Evolutionary conservation across 371 early-diverging fungal genomes (phyloP), one percentile per base, ranked within the genome.

Genomic region (Vavraia culicis): DNA sequence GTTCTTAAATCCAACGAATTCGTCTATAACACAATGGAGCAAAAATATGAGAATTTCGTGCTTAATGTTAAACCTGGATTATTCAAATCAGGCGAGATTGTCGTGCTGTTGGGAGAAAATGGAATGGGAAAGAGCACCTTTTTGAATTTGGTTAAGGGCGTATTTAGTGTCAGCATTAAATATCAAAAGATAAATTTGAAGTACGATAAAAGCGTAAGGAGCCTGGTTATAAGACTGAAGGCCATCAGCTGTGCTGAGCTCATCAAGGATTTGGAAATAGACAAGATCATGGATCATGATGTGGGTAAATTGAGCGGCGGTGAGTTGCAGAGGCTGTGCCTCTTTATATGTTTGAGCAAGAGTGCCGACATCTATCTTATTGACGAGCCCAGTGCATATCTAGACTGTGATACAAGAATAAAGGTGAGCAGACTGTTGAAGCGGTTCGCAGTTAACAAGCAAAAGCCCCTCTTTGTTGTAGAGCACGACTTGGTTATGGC

Each of bases 401-500:
- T 96, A 37, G 98, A 96, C 74, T 93, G 91, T 34, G 98, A 96
- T 69, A 93, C 94, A 72, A 84, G 98, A 80, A 88, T 94, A 68
- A 80, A 85, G 60, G 85, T 93, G 22, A 84, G 89, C 57, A 93
- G 91, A 76, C 89, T 91, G 56, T 91, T 96, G 71, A 96, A 96
- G 74, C 57, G 85, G 46, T 96, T 85, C 76, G 88, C 93, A 55
- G 75, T 93, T 58, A 84, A 86, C 72, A 77, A 82, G 56, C 87
- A 88, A 71, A 86, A 87, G 76, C 86, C 88, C 18, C 93, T 93
- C 23, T 94, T 96, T 73, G 77, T 96, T 52, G 98, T 96, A 46
- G 98, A 96, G 78, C 98, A 96, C 80, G 98, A 96, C 74, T 88
- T 96, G 72, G 90, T 94, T 67, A 90, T 96, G 85, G 91, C 88